Conservation (phyloP, 1,284 basidiomycete genomes). For the Melanopsichium pennsylvanicum region DNA sequence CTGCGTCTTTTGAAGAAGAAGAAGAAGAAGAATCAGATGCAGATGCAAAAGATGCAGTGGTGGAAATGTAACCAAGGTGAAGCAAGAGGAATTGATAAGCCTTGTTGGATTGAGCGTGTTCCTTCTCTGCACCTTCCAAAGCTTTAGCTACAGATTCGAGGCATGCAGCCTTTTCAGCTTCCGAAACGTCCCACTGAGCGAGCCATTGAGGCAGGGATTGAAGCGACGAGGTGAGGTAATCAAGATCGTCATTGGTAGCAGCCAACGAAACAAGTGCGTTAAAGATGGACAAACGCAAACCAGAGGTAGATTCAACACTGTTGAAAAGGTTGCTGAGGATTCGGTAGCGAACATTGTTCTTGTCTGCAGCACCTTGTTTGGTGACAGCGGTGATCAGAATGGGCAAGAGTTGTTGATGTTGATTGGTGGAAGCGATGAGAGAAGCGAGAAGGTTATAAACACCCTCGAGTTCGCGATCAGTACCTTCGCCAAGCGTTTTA, state of each 20-base stretch:
- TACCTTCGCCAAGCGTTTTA: slow-evolving; percentile 51
- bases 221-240: slow-evolving; percentile 54
- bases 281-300: slow-evolving; percentile 54
- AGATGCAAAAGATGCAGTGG: too few species aligned
- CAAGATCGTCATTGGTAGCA: slow-evolving; percentile 60
- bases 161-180: slow-evolving; percentile 45
- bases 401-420: slow-evolving; percentile 21
- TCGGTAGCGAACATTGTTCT: slow-evolving; percentile 48
- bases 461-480: slow-evolving; percentile 62
- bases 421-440: slow-evolving; percentile 39
- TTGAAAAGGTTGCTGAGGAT: slow-evolving; percentile 64
- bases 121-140: slow-evolving; percentile 50
- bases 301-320: slow-evolving; percentile 46
- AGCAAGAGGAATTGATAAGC: slow-evolving; percentile 58
- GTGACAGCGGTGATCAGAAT: slow-evolving; percentile 35
- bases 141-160: slow-evolving; percentile 52
- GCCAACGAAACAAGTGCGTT: slow-evolving; percentile 52
- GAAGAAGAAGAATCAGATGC: not conserved
- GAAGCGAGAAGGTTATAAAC: slow-evolving; percentile 59
- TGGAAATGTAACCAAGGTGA: slow-evolving; percentile 59
- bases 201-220: slow-evolving; percentile 57
- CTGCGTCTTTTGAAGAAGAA: slow-evolving; percentile 25
- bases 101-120: slow-evolving; percentile 43
- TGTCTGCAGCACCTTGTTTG: slow-evolving; percentile 25
- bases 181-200: slow-evolving; percentile 56